Conservation (phyloP, 2,329 filamentous ascomycete genomes). For the Didymellaceae sp. region DNA sequence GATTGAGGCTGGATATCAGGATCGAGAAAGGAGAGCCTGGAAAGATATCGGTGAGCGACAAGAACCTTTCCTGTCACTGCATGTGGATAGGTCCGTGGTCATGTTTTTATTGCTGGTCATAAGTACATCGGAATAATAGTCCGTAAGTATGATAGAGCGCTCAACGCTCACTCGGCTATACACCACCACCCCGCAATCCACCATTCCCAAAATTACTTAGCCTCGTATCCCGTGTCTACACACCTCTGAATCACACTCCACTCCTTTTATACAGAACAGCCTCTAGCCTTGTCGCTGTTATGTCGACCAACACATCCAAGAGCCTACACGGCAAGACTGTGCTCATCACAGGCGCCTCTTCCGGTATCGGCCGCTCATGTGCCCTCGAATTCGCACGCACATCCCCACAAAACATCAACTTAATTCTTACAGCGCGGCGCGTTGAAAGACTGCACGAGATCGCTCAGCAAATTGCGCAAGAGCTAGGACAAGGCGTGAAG, state of each 20-base stretch:
- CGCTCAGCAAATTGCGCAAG: conserved; percentile 73
- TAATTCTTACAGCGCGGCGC: conserved; percentile 84
- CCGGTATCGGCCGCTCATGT: conserved; percentile 81
- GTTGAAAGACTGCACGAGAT: conserved; percentile 76
- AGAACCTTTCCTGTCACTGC: neutral
- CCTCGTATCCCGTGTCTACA: neutral
- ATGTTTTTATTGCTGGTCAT: neutral
- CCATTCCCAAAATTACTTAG: conserved; percentile 3
- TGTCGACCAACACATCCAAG: conserved; percentile 58
- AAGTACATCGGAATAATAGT: too few species aligned
- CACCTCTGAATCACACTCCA: neutral
- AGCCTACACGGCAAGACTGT: conserved; percentile 91
- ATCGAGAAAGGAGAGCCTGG: too few species aligned
- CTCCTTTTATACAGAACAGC: neutral
- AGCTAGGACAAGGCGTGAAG: conserved; percentile 69
- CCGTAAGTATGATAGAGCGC: too few species aligned
- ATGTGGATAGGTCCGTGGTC: too few species aligned
- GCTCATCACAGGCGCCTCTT: conserved; percentile 87
- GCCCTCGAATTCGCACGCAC: conserved; percentile 91
- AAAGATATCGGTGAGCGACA: neutral
- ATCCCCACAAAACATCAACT: conserved; percentile 73
- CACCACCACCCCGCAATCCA: conserved; percentile 5
- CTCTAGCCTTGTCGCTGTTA: neutral
- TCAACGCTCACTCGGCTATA: conserved; percentile 1
- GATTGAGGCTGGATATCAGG: neutral